These are phyloP conservation scores for Scutellaria minor DNA, from an alignment of 257 asterid genomes.

Conservation along the genomic window DNA sequence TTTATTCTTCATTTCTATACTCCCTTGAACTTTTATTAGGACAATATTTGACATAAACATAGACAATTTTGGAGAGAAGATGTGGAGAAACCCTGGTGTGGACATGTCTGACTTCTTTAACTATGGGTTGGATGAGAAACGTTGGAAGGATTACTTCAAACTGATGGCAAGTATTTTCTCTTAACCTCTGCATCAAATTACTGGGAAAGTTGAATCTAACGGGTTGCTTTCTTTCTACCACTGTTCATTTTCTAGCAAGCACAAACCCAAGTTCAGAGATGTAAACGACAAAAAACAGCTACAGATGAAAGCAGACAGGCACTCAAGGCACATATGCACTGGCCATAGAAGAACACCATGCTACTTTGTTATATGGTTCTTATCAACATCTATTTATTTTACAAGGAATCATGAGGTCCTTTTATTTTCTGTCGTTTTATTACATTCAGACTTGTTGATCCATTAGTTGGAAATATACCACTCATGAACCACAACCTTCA, in stretches of 20 bases:
- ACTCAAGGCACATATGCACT: slow-evolving; percentile 28
- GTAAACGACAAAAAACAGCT: neutral
- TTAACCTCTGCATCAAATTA: neutral
- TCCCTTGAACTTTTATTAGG: slow-evolving; percentile 32
- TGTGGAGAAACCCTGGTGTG: slow-evolving; percentile 43
- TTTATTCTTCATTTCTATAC: slow-evolving; percentile 16
- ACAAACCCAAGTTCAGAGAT: slow-evolving; percentile 1
- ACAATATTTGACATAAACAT: slow-evolving; percentile 34
- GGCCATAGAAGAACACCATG: neutral
- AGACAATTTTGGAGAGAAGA: slow-evolving; percentile 32
- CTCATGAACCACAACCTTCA: neutral
- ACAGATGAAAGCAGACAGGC: slow-evolving; percentile 17
- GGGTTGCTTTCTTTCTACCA: neutral
- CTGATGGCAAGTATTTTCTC: slow-evolving; percentile 35
- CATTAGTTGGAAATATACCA: neutral
- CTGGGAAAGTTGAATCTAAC: slow-evolving; percentile 7
- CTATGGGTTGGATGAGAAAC: slow-evolving; percentile 43
- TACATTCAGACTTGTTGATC: neutral
- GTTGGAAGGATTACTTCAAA: slow-evolving; percentile 43
- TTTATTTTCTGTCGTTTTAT: neutral
- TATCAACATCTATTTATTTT: neutral
- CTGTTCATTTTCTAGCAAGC: slow-evolving; percentile 29
- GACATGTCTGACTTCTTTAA: slow-evolving; percentile 45
- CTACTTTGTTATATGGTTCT: neutral
- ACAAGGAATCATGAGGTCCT: neutral